Conservation (phyloP, 1,284 basidiomycete species). For the Apiotrichum gamsii region DNA sequence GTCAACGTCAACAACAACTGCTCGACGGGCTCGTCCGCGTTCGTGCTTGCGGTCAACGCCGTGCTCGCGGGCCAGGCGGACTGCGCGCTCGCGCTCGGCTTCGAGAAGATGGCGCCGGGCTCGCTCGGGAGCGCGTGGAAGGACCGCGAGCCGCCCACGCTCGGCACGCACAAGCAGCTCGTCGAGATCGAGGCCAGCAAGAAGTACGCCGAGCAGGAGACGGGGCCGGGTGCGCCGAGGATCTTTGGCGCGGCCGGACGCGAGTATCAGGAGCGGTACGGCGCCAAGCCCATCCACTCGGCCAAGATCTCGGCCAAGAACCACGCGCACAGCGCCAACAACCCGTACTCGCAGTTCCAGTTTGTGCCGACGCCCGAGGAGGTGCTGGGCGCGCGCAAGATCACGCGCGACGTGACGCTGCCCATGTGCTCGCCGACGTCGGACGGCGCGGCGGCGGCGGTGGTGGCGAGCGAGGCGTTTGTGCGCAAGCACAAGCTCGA, state of each 20-base stretch:
- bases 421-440: constrained; percentile 21
- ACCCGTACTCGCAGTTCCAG: constrained; percentile 22
- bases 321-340: constrained; percentile 17
- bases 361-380: constrained; percentile 13
- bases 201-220: constrained; percentile 12
- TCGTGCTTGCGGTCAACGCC: constrained; percentile 8
- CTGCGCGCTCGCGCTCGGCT: constrained; percentile 17
- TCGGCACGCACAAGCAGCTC: constrained; percentile 10
- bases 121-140: constrained; percentile 11
- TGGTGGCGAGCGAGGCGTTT: constrained; percentile 17
- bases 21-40: constrained; percentile 17
- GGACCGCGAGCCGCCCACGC: constrained; percentile 13
- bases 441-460: constrained; percentile 14
- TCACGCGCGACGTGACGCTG: constrained; percentile 19
- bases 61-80: constrained; percentile 14
- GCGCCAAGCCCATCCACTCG: constrained; percentile 12
- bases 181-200: constrained; percentile 13
- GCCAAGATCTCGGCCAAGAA: constrained; percentile 19
- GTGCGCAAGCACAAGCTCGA: constrained; percentile 11
- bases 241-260: constrained; percentile 19
- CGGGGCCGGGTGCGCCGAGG: constrained; percentile 9
- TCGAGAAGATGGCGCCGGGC: constrained; percentile 19
- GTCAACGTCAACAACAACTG: constrained; percentile 23
- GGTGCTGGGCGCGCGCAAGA: constrained; percentile 13
- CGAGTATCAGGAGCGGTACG: constrained; percentile 18